Evolutionary conservation across 495 filamentous ascomycete species (phyloP).

Genomic region (Annulohypoxylon nitens): DNA sequence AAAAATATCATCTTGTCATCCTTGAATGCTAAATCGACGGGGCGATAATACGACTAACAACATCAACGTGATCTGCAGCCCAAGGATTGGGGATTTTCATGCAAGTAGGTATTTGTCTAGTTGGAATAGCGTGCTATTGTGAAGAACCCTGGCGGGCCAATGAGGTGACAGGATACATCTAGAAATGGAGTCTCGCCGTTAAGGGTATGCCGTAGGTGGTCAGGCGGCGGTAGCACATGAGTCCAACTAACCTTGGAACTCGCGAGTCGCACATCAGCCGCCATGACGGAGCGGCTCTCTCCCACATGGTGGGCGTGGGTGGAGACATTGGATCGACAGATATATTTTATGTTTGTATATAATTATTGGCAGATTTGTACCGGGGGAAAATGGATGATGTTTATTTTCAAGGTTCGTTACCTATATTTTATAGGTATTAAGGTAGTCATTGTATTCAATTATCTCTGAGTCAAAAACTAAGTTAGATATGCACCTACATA

Average conservation of each 20-base stretch:
- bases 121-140: slow-evolving; percentile 33
- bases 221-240: slow-evolving; percentile 46
- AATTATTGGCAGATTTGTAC: background rate
- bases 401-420: too few species aligned
- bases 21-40: background rate
- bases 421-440: too few species aligned
- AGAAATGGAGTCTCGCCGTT: slow-evolving; percentile 28
- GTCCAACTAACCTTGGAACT: slow-evolving; percentile 18
- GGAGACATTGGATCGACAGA: background rate
- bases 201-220: slow-evolving; percentile 29
- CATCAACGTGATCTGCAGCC: slow-evolving; percentile 20
- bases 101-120: slow-evolving; percentile 19
- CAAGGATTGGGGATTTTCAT: slow-evolving; percentile 12
- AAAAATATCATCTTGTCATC: background rate
- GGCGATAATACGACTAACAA: slow-evolving; percentile 7
- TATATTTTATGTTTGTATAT: slow-evolving; percentile 5
- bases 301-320: slow-evolving; percentile 16
- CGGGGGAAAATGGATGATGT: background rate
- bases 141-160: slow-evolving; percentile 24
- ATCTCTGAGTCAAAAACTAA: too few species aligned
- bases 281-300: slow-evolving; percentile 35
- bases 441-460: too few species aligned
- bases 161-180: slow-evolving; percentile 23
- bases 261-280: slow-evolving; percentile 30
- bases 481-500: too few species aligned